These are phyloP conservation scores for Trypanosomatidae sp. DNA, from an alignment of 208 protist genomes.

Conservation along the genomic window DNA sequence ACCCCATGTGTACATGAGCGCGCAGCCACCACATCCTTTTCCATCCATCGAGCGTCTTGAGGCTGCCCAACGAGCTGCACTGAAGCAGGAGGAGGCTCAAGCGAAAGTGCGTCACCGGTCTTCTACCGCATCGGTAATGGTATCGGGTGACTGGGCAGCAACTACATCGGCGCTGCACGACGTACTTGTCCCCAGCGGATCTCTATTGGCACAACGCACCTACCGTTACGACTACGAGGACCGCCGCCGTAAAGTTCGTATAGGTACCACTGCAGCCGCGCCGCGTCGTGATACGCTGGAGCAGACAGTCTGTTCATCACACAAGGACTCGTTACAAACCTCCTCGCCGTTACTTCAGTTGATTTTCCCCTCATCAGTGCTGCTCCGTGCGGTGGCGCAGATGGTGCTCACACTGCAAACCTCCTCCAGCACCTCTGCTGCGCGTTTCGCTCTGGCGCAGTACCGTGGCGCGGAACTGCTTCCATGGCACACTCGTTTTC, in stretches of 20 bases:
- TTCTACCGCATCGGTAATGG: background rate
- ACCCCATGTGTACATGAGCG: constrained; percentile 8
- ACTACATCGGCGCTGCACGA: background rate
- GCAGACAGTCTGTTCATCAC: background rate
- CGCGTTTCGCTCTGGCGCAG: constrained; percentile 8
- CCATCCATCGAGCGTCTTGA: constrained; percentile 14
- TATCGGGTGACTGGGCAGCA: background rate
- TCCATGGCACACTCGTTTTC: background rate
- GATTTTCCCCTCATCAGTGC: constrained; percentile 16
- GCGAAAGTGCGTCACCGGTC: background rate
- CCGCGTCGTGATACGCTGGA: background rate
- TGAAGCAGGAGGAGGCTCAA: background rate
- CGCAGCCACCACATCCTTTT: background rate
- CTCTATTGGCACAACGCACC: background rate
- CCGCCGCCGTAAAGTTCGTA: background rate
- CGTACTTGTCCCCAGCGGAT: constrained; percentile 5
- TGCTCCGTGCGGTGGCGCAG: constrained; percentile 25
- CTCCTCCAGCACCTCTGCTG: constrained; percentile 13
- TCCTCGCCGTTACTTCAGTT: background rate
- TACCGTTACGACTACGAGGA: constrained; percentile 2
- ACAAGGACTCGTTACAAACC: background rate
- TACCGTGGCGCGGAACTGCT: constrained; percentile 19
- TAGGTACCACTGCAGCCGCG: background rate
- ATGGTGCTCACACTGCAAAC: constrained; percentile 23
- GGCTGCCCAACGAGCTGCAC: constrained; percentile 1